Base-by-base conservation (phyloP, 2,329 filamentous ascomycete genomes). In the Purpureocillium lavendulum region DNA sequence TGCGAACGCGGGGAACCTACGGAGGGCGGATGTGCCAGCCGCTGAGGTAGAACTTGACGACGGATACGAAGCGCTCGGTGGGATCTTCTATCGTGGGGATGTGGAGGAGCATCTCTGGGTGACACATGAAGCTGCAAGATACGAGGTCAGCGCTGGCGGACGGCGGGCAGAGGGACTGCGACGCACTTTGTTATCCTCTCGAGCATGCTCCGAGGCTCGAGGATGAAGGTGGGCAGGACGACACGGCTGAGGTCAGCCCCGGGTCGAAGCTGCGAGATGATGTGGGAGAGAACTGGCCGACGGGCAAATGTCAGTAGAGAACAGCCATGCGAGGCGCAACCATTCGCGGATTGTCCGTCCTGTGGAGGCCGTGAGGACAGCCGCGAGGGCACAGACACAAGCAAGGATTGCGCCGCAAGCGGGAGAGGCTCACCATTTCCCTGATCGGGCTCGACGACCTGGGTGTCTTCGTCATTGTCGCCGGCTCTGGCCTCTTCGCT, bases 11-110 rank as follows among this genome's bases (percentile, higher is more conserved):
- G 40, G 24, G 14, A 29, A 73, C 85, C 57, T 76, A 94, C 87
- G 88, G 85, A 56, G 92, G 92, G 64, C 90, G 92, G 59, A 98
- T 96, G 62, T 98, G 92, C 92, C 92, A 98, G 54, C 92, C 92
- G 62, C 88, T 95, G 33, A 98, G 71, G 63, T 98, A 98, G 63
- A 98, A 98, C 65, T 94, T 96, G 58, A 96, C 87, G 36, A 98
- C 92, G 12, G 88, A 86, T 24, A 97, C 80, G 57, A 98, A 98
- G 59, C 92, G 80, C 55, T 90, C 71, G 41, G 87, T 70, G 1
- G 92, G 90, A 56, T 98, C 90, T 38, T 97, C 85, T 51, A 96
- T 85, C 35, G 78, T 69, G 33, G 90, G 77, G 62, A 97, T 92
- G 28, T 84, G 82, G 4, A 98, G 78, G 26, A 98, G 81, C 56